phyloP scores from a whole-genome alignment of 139 green algal genomes.

The Prasinococcaceae sp. region DNA sequence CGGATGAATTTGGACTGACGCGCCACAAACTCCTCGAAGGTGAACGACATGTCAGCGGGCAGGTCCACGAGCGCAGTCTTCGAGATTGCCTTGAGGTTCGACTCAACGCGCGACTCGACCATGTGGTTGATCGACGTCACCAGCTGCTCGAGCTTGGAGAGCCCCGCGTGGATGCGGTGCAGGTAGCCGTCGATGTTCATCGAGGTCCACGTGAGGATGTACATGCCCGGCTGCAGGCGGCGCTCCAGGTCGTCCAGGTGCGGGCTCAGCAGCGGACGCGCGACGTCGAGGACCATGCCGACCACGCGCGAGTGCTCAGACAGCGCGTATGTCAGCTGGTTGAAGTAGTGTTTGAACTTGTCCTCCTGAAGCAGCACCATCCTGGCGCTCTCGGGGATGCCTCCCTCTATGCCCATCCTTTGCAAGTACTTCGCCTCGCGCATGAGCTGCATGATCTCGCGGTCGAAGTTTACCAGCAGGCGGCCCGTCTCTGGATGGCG shows the following conservation, averaged over 20 bases:
- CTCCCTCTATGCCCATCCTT: slow-evolving; percentile 56
- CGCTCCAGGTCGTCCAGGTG: slow-evolving; percentile 74
- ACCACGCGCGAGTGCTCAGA: slow-evolving; percentile 56
- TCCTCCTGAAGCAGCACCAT: slow-evolving; percentile 68
- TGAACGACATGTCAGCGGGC: slow-evolving; percentile 58
- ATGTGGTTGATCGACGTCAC: slow-evolving; percentile 70
- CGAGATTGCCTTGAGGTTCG: slow-evolving; percentile 54
- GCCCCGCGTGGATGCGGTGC: slow-evolving; percentile 56
- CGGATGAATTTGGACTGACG: slow-evolving; percentile 29
- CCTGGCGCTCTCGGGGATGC: slow-evolving; percentile 60
- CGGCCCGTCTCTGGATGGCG: slow-evolving; percentile 55
- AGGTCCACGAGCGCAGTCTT: slow-evolving; percentile 61
- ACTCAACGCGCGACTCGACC: slow-evolving; percentile 64
- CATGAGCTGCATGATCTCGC: slow-evolving; percentile 72
- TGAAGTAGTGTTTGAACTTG: slow-evolving; percentile 74
- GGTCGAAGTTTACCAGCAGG: slow-evolving; percentile 78
- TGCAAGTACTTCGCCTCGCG: slow-evolving; percentile 75
- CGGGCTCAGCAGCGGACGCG: slow-evolving; percentile 59
- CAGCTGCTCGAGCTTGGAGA: slow-evolving; percentile 65
- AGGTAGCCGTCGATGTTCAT: slow-evolving; percentile 90
- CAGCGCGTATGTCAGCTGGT: slow-evolving; percentile 55
- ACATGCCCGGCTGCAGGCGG: slow-evolving; percentile 67
- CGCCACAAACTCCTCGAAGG: slow-evolving; percentile 71
- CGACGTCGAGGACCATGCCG: slow-evolving; percentile 33
- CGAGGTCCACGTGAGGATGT: slow-evolving; percentile 65